Conservation (phyloP, 805 yeast species). For the Candida fluviatilis region DNA sequence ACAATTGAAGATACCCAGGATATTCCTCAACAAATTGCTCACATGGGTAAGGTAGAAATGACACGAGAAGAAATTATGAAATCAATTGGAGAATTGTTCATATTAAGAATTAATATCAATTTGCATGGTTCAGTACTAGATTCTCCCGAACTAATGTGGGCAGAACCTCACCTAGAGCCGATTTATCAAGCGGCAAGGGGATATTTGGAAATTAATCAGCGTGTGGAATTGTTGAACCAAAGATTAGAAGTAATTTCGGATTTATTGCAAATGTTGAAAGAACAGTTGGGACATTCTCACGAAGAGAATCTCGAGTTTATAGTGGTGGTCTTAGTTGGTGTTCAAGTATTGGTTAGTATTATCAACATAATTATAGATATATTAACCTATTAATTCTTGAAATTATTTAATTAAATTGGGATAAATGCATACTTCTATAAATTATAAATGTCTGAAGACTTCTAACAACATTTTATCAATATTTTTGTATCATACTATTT, state of each 20-base stretch:
- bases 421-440: background rate
- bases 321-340: slow-evolving; percentile 86
- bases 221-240: slow-evolving; percentile 86
- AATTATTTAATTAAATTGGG: no score
- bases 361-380: slow-evolving; percentile 70
- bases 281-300: slow-evolving; percentile 92
- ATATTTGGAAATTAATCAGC: slow-evolving; percentile 88
- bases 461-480: background rate
- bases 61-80: slow-evolving; percentile 93
- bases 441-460: background rate
- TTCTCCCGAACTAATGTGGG: slow-evolving; percentile 98
- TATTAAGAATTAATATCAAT: slow-evolving; percentile 76
- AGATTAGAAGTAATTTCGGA: slow-evolving; percentile 92
- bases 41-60: slow-evolving; percentile 93
- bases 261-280: slow-evolving; percentile 91
- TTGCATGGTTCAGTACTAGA: slow-evolving; percentile 87
- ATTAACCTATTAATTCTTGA: slow-evolving; percentile 24
- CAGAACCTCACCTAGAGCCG: slow-evolving; percentile 96
- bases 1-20: slow-evolving; percentile 97
- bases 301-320: slow-evolving; percentile 87
- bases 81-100: slow-evolving; percentile 92
- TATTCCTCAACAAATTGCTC: slow-evolving; percentile 93
- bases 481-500: background rate
- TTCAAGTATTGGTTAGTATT: slow-evolving; percentile 85
- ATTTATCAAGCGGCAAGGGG: slow-evolving; percentile 97